These are phyloP conservation scores for Agaricus sinodeliciosus DNA, from an alignment of 768 basidiomycete species.

Conservation along the genomic window DNA sequence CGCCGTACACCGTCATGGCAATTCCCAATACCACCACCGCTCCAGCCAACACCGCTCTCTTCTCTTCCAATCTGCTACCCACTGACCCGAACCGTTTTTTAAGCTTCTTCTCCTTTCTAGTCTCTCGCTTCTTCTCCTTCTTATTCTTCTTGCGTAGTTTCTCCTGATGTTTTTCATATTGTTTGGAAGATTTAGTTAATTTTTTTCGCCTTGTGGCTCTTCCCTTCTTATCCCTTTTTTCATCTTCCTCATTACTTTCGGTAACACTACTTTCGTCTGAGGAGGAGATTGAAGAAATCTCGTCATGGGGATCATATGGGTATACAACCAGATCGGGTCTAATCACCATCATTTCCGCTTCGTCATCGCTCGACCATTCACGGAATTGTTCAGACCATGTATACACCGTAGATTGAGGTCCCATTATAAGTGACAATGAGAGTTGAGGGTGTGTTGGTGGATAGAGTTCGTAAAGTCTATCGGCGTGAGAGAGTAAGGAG, in stretches of 20 bases:
- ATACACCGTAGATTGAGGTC: constrained; percentile 68
- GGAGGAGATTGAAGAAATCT: constrained; percentile 5
- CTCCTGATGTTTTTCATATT: neutral
- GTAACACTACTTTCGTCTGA: constrained; percentile 17
- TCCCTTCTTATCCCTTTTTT: constrained; percentile 9
- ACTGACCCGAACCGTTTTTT: neutral
- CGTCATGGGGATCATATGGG: constrained; percentile 23
- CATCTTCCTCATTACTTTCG: neutral
- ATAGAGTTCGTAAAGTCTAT: constrained; percentile 48
- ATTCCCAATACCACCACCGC: constrained; percentile 66
- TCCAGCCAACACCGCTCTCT: constrained; percentile 48
- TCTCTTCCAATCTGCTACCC: constrained; percentile 18
- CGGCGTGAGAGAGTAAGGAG: constrained; percentile 48
- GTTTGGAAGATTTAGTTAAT: constrained; percentile 14
- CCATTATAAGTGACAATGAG: constrained; percentile 55
- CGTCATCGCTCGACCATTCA: constrained; percentile 42
- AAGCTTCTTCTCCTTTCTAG: neutral
- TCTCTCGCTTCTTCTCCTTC: neutral
- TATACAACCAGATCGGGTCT: constrained; percentile 52
- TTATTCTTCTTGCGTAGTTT: neutral
- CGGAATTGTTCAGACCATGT: constrained; percentile 58
- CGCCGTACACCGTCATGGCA: constrained; percentile 56
- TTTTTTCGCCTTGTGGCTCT: constrained; percentile 15
- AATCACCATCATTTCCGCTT: constrained; percentile 55
- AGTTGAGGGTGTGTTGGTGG: constrained; percentile 57